Evolutionary conservation across 2,329 filamentous ascomycete species (phyloP).

Genomic region (Davidsoniella eucalypti): DNA sequence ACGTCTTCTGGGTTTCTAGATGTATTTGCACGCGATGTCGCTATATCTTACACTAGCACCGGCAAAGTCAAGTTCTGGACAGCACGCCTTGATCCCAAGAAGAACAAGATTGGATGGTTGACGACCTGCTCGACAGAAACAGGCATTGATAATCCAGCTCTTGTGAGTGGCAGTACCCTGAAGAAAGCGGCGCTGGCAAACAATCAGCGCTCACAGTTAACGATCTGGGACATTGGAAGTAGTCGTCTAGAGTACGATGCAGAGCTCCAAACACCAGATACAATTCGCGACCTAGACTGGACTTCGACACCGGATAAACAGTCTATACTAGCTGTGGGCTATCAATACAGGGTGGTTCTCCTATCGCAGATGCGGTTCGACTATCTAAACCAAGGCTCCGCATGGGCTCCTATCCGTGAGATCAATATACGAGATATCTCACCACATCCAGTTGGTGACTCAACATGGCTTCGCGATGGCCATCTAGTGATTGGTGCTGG

Average conservation of each 20-base stretch:
- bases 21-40: slow-evolving; percentile 70
- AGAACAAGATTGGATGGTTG: slow-evolving; percentile 59
- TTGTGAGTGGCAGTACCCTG: slow-evolving; percentile 73
- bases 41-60: slow-evolving; percentile 63
- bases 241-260: slow-evolving; percentile 69
- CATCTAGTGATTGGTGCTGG: slow-evolving; percentile 77
- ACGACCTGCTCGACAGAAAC: slow-evolving; percentile 71
- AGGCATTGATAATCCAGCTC: slow-evolving; percentile 50
- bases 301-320: slow-evolving; percentile 80
- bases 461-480: slow-evolving; percentile 75
- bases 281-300: slow-evolving; percentile 81
- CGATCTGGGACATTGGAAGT: slow-evolving; percentile 80
- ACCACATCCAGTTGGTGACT: slow-evolving; percentile 82
- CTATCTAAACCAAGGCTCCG: slow-evolving; percentile 75
- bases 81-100: slow-evolving; percentile 47
- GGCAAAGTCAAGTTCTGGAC: slow-evolving; percentile 76
- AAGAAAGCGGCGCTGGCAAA: slow-evolving; percentile 78
- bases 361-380: slow-evolving; percentile 82
- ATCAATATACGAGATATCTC: slow-evolving; percentile 68
- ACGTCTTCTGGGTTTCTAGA: slow-evolving; percentile 66
- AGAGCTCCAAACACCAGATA: slow-evolving; percentile 54
- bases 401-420: slow-evolving; percentile 73
- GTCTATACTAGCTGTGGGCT: slow-evolving; percentile 81
- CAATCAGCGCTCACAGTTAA: slow-evolving; percentile 52
- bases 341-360: slow-evolving; percentile 68